Evolutionary conservation across 2,329 filamentous ascomycete genomes (phyloP).

Genomic region (Colletotrichum phormii): DNA sequence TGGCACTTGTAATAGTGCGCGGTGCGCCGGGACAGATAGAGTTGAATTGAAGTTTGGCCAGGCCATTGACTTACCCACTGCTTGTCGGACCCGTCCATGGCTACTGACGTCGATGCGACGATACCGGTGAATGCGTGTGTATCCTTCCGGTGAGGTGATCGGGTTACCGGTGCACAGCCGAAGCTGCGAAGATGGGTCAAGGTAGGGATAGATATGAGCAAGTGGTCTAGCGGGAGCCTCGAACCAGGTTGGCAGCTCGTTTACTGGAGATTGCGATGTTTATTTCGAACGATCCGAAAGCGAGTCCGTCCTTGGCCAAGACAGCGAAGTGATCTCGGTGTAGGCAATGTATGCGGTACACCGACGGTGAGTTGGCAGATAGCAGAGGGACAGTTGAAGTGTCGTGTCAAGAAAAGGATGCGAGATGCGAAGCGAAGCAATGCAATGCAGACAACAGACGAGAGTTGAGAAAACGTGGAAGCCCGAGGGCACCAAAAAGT

Average conservation of each 20-base stretch:
- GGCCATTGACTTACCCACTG: constrained; percentile 56
- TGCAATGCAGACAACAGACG: constrained; percentile 9
- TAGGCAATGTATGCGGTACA: not conserved
- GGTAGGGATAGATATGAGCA: not conserved
- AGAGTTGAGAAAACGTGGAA: constrained; percentile 8
- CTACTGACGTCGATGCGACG: not conserved
- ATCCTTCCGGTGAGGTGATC: not conserved
- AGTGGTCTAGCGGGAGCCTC: not conserved
- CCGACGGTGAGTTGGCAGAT: not conserved
- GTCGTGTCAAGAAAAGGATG: not conserved
- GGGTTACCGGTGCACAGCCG: not conserved
- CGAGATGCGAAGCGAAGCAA: constrained; percentile 1
- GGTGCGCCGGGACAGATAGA: not conserved
- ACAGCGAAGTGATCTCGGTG: not conserved
- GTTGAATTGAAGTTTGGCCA: not conserved
- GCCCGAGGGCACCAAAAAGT: not conserved
- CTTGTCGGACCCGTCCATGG: constrained; percentile 52
- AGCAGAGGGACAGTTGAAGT: not conserved
- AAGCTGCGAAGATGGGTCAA: not conserved
- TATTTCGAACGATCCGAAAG: not conserved
- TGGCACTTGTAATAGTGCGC: not conserved
- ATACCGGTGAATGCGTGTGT: not conserved
- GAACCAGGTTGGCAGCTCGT: not conserved
- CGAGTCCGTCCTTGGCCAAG: not conserved
- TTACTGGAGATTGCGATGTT: not conserved